Percentiles rank a stretch among this genome's conserved stretches.
phyloP scores from a whole-genome alignment of 768 basidiomycete genomes.

The Boletus sp. region DNA sequence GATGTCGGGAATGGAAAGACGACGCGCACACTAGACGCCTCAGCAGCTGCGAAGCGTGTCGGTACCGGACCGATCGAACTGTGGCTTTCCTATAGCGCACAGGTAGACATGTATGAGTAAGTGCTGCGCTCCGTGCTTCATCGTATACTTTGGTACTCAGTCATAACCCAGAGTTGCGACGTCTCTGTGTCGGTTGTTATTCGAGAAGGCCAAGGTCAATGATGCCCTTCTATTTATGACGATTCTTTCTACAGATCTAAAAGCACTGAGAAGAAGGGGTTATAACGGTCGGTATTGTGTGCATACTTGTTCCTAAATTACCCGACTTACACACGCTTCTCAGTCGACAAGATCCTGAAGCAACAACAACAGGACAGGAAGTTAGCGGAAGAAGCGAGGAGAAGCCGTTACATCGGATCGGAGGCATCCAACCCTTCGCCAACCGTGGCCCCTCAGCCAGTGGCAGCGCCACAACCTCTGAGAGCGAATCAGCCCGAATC shows the following conservation, averaged over 20 bases:
- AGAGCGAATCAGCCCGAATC: constrained; percentile 1
- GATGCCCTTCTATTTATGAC: constrained; percentile 92
- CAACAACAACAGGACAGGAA: constrained; percentile 72
- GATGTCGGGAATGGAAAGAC: constrained; percentile 48
- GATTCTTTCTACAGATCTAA: constrained; percentile 87
- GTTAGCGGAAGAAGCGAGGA: constrained; percentile 47
- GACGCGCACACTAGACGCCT: constrained; percentile 62
- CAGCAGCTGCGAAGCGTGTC: constrained; percentile 62
- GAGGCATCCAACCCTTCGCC: constrained; percentile 9
- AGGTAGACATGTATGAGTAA: constrained; percentile 91
- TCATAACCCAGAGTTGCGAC: constrained; percentile 65
- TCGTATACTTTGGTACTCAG: neutral
- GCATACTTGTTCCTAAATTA: constrained; percentile 4
- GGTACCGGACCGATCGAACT: constrained; percentile 65
- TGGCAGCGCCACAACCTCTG: constrained; percentile 11
- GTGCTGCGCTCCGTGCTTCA: constrained; percentile 30
- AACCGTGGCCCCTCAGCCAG: constrained; percentile 9
- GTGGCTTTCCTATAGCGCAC: constrained; percentile 71
- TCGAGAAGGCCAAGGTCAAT: constrained; percentile 76
- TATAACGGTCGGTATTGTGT: constrained; percentile 63
- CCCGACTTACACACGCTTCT: neutral
- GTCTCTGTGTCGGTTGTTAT: constrained; percentile 75
- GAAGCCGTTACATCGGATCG: constrained; percentile 22
- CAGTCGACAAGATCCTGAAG: constrained; percentile 88
- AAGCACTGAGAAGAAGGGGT: constrained; percentile 76